A percentile compares a stretch with the other conserved stretches of the same genome.
Evolutionary conservation across 2,329 filamentous ascomycete species (phyloP).

Genomic region (Colletotrichum tropicale): DNA sequence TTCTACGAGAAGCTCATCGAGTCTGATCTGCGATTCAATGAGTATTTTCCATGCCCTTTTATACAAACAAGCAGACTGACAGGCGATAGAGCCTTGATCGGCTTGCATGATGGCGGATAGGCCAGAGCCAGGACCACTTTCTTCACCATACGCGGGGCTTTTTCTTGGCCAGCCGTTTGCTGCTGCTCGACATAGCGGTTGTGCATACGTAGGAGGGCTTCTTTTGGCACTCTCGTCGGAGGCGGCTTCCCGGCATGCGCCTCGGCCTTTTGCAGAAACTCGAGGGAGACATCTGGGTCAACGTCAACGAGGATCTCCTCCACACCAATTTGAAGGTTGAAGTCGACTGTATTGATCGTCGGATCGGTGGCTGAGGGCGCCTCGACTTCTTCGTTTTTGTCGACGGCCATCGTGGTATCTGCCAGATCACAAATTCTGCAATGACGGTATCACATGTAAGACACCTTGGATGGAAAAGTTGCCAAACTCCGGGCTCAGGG

Average conservation of each 20-base stretch:
- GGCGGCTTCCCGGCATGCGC: constrained; percentile 24
- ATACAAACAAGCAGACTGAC: not conserved
- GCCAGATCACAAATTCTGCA: not conserved
- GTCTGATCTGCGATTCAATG: constrained; percentile 26
- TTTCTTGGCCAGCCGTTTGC: not conserved
- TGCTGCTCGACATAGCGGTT: constrained; percentile 23
- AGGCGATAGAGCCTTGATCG: constrained; percentile 8
- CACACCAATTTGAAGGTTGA: constrained; percentile 20
- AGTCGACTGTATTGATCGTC: constrained; percentile 15
- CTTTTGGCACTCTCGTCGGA: constrained; percentile 1
- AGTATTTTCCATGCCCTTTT: not conserved
- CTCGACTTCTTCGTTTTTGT: not conserved
- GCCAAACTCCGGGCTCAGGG: too few relatives aligned
- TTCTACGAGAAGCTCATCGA: constrained; percentile 33
- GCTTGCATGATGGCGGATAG: constrained; percentile 23
- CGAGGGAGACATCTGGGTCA: constrained; percentile 25
- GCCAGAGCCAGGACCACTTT: constrained; percentile 25
- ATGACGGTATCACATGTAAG: not conserved
- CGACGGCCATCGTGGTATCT: not conserved
- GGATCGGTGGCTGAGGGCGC: not conserved
- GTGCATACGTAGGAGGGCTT: constrained; percentile 21
- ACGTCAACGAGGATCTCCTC: constrained; percentile 25
- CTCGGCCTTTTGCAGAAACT: constrained; percentile 23
- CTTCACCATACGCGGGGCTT: constrained; percentile 26
- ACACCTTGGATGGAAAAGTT: not conserved